Conservation (phyloP, 23 red algal genomes). For the Gracilaria gracilis region DNA sequence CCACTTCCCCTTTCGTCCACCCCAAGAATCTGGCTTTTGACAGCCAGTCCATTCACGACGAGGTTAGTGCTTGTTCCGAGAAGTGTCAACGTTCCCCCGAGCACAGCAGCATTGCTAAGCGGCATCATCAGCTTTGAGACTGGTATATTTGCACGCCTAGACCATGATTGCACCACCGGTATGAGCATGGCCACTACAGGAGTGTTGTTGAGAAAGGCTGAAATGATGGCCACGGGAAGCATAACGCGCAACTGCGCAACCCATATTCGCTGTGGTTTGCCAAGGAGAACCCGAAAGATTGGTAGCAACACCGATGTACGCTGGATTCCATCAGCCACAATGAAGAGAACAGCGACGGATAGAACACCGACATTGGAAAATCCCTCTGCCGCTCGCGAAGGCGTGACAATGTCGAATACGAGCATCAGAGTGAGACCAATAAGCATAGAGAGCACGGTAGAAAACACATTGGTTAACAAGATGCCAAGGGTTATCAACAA, state of each 20-base stretch:
- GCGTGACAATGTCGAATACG: slow-evolving; percentile 65
- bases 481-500: slow-evolving; percentile 52
- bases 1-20: slow-evolving; percentile 48
- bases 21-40: slow-evolving; percentile 46
- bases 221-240: slow-evolving; percentile 69
- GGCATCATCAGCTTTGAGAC: slow-evolving; percentile 86
- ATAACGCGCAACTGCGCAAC: slow-evolving; percentile 70
- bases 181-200: slow-evolving; percentile 82
- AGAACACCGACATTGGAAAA: slow-evolving; percentile 82
- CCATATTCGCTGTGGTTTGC: slow-evolving; percentile 56
- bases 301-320: slow-evolving; percentile 66
- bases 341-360: slow-evolving; percentile 79
- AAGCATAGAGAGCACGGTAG: slow-evolving; percentile 62
- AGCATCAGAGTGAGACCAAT: slow-evolving; percentile 65
- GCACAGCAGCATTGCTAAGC: slow-evolving; percentile 77
- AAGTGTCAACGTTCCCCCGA: slow-evolving; percentile 78
- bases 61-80: slow-evolving; percentile 80
- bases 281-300: slow-evolving; percentile 78
- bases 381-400: slow-evolving; percentile 55
- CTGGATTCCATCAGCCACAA: slow-evolving; percentile 86
- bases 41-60: slow-evolving; percentile 71
- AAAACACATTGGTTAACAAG: slow-evolving; percentile 57
- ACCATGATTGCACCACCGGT: slow-evolving; percentile 78
- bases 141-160: slow-evolving; percentile 51
- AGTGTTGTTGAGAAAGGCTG: slow-evolving; percentile 86